Evolutionary conservation across 1,139 yeast genomes (phyloP).

Genomic region (Keqinozyma sinolaborantium): DNA sequence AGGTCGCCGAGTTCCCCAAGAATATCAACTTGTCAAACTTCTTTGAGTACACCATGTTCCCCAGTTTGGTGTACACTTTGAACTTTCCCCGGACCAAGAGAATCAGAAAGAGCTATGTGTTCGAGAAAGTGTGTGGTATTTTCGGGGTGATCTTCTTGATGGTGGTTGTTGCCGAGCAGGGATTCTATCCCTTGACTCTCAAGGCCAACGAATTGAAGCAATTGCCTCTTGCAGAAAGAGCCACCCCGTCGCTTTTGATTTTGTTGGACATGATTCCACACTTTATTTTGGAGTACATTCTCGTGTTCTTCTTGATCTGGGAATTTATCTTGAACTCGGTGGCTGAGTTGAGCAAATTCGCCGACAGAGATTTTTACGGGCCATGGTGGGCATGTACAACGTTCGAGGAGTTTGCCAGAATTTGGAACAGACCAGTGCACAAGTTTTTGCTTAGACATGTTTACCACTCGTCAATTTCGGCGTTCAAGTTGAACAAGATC

Average conservation of each 20-base stretch:
- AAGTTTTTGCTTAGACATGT: conserved; percentile 87
- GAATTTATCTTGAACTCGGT: conserved; percentile 85
- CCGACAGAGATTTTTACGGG: conserved; percentile 89
- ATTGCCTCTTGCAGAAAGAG: conserved; percentile 43
- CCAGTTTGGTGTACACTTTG: conserved; percentile 80
- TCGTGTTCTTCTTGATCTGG: conserved; percentile 90
- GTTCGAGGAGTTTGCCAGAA: conserved; percentile 91
- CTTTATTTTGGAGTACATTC: conserved; percentile 66
- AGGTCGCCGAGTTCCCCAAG: conserved; percentile 51
- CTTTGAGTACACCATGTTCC: conserved; percentile 81
- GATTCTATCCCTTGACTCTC: conserved; percentile 72
- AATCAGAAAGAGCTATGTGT: conserved; percentile 68
- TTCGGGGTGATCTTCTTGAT: conserved; percentile 84
- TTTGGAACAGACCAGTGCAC: conserved; percentile 97
- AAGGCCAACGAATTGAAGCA: conserved; percentile 51
- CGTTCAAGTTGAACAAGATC: conserved; percentile 59
- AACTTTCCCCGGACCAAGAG: conserved; percentile 72
- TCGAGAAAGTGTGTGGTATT: conserved; percentile 70
- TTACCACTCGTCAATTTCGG: conserved; percentile 84
- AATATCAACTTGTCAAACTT: conserved; percentile 68
- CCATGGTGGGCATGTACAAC: conserved; percentile 97
- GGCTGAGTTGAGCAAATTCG: conserved; percentile 83
- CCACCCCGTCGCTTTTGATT: conserved; percentile 54
- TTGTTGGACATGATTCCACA: conserved; percentile 78
- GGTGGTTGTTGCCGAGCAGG: conserved; percentile 77